phyloP scores from a whole-genome alignment of 352 stramenopile species.

The Pythium brassicae region DNA sequence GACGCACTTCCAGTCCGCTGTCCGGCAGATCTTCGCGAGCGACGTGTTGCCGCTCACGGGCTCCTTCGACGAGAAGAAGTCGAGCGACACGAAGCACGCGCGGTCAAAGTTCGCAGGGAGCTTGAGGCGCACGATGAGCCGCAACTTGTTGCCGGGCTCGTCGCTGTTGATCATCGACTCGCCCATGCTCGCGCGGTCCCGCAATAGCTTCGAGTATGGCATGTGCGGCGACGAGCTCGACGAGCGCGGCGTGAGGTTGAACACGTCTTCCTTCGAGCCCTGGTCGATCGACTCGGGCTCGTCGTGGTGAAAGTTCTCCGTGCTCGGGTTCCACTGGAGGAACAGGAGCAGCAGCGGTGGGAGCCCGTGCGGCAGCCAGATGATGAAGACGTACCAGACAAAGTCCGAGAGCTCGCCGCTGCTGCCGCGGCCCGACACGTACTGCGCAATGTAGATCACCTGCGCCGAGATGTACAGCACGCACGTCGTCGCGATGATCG shows the following conservation, averaged over 20 bases:
- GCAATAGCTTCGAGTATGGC: slow-evolving; percentile 71
- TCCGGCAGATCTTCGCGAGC: slow-evolving; percentile 47
- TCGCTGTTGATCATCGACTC: slow-evolving; percentile 79
- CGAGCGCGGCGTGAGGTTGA: slow-evolving; percentile 79
- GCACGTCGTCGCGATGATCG: slow-evolving; percentile 83
- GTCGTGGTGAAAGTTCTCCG: slow-evolving; percentile 57
- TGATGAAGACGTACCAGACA: slow-evolving; percentile 87
- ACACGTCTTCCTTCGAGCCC: slow-evolving; percentile 79
- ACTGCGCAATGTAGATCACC: slow-evolving; percentile 87
- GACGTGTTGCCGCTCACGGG: slow-evolving; percentile 45
- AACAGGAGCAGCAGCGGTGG: slow-evolving; percentile 78
- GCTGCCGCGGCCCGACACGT: slow-evolving; percentile 52
- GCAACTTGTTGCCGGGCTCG: slow-evolving; percentile 76
- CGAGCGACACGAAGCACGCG: slow-evolving; percentile 79
- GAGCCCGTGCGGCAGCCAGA: slow-evolving; percentile 76
- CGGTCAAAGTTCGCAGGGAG: slow-evolving; percentile 71
- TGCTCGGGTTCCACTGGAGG: slow-evolving; percentile 83
- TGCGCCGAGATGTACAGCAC: slow-evolving; percentile 85
- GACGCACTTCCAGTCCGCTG: slow-evolving; percentile 77
- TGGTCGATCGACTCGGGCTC: slow-evolving; percentile 55
- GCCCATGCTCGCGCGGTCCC: slow-evolving; percentile 67
- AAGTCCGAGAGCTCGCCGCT: slow-evolving; percentile 69
- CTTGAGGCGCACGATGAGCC: slow-evolving; percentile 80
- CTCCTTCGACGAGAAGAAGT: slow-evolving; percentile 78
- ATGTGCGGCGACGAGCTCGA: slow-evolving; percentile 77